Evolutionary conservation across 306 rosid genomes (phyloP).

Genomic region (Rosa chinensis): DNA sequence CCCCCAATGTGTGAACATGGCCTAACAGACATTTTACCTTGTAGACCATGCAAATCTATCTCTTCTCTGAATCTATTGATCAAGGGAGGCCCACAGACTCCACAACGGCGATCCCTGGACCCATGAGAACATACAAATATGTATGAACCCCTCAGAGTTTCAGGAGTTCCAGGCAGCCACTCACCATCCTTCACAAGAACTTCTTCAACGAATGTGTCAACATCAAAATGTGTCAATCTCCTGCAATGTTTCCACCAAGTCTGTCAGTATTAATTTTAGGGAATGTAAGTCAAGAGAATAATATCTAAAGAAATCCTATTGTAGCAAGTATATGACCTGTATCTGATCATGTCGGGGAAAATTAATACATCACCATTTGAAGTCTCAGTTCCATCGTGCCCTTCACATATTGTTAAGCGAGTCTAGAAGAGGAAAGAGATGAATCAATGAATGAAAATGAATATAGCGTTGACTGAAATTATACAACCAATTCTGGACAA

Average conservation of each 20-base stretch:
- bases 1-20: conserved; percentile 98
- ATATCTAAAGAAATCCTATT: background rate
- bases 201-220: conserved; percentile 94
- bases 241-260: conserved; percentile 41
- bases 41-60: conserved; percentile 65
- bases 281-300: background rate
- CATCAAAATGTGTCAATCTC: conserved; percentile 95
- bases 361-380: conserved; percentile 95
- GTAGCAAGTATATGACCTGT: conserved; percentile 55
- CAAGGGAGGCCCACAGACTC: conserved; percentile 90
- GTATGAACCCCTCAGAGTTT: conserved; percentile 63
- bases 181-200: conserved; percentile 93
- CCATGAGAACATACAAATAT: conserved; percentile 90
- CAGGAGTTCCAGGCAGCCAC: conserved; percentile 94
- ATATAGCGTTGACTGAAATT: background rate
- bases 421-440: conserved; percentile 49
- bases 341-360: conserved; percentile 95
- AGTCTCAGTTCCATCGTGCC: conserved; percentile 90
- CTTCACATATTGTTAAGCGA: conserved; percentile 87
- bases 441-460: conserved; percentile 7
- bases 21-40: conserved; percentile 76
- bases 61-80: conserved; percentile 76
- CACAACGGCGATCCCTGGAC: conserved; percentile 91
- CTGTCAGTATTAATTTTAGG: conserved; percentile 6
- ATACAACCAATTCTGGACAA: background rate